Conservation (phyloP, 139 green algal genomes). For the Closterium sp. region DNA sequence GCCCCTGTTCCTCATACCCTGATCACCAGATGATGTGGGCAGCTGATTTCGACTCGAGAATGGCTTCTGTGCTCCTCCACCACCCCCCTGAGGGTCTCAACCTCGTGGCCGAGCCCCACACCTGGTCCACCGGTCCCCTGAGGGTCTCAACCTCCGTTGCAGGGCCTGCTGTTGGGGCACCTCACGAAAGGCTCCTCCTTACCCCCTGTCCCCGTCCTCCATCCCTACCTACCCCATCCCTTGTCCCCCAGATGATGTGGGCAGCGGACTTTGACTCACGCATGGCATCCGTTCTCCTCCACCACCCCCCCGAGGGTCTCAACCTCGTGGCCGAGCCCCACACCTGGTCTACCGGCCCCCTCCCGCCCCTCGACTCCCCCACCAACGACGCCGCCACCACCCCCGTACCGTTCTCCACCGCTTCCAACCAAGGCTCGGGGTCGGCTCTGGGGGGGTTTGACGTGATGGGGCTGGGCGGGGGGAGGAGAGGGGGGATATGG, state of each 20-base stretch:
- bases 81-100: conserved; percentile 1
- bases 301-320: conserved; percentile 3
- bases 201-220: background rate
- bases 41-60: background rate
- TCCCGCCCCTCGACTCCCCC: background rate
- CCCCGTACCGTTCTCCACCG: background rate
- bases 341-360: background rate
- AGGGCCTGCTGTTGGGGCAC: no score
- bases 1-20: no score
- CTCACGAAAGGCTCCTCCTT: no score
- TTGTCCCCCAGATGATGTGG: conserved; percentile 30
- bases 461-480: background rate
- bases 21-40: no score
- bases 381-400: background rate
- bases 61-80: background rate
- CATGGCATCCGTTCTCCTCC: background rate
- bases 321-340: background rate
- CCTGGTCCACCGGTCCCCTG: no score
- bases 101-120: background rate
- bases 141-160: no score
- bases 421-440: background rate
- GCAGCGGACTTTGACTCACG: conserved; percentile 18
- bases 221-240: conserved; percentile 3
- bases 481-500: background rate
- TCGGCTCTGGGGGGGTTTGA: background rate